Conservation (phyloP, 768 basidiomycete species). For the Tylopilus balloui region DNA sequence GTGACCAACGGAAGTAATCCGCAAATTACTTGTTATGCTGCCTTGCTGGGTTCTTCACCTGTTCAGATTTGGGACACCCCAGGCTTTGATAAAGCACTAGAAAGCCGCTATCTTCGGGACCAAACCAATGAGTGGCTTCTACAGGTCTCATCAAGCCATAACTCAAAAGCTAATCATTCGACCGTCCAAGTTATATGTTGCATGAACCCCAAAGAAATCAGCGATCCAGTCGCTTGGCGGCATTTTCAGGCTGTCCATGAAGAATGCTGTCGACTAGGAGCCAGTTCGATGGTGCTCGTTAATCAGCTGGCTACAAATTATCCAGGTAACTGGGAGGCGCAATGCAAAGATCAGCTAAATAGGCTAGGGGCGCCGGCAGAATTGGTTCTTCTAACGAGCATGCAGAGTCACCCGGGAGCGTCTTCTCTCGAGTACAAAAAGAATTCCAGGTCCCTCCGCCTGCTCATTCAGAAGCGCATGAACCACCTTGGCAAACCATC, state of each 20-base stretch:
- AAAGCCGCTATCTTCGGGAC: neutral
- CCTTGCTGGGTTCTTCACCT: neutral
- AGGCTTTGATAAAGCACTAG: neutral
- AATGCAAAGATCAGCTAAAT: neutral
- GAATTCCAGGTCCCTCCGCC: neutral
- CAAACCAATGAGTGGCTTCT: neutral
- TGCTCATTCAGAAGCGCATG: too few relatives aligned
- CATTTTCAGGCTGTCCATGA: neutral
- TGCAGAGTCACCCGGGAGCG: neutral
- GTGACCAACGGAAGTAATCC: neutral
- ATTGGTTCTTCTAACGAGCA: neutral
- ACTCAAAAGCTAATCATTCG: neutral
- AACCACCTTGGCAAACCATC: too few relatives aligned
- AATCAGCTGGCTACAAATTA: neutral
- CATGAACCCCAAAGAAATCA: neutral
- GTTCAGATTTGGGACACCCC: conserved; percentile 3
- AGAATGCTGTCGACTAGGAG: neutral
- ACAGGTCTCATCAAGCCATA: neutral
- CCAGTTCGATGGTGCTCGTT: neutral
- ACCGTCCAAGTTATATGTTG: neutral
- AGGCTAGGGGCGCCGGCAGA: neutral
- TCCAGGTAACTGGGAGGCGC: neutral
- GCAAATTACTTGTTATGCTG: neutral
- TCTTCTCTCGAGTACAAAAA: neutral
- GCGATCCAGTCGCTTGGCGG: neutral